Evolutionary conservation across 2,329 filamentous ascomycete species (phyloP).

Genomic region (Cladobotryum protrusum): DNA sequence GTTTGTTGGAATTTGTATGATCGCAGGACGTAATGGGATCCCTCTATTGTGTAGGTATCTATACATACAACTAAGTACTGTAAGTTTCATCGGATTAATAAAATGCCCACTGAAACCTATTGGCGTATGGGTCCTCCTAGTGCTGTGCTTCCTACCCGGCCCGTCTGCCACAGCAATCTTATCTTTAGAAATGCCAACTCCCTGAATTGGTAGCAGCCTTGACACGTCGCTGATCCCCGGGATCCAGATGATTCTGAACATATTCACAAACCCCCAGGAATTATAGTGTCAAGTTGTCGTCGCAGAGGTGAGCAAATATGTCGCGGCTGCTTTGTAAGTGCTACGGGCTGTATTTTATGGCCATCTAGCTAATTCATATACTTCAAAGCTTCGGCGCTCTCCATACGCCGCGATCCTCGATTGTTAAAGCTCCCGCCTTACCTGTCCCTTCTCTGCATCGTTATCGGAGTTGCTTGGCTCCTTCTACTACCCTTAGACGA

Average conservation of each 20-base stretch:
- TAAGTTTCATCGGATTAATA: too few species aligned
- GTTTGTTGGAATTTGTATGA: too few species aligned
- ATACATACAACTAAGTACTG: too few species aligned
- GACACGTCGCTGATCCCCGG: neutral
- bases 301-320: constrained; percentile 2
- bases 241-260: neutral
- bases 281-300: neutral
- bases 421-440: constrained; percentile 81
- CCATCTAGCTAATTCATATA: neutral
- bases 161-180: too few species aligned
- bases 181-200: too few species aligned
- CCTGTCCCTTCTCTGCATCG: constrained; percentile 75
- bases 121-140: too few species aligned
- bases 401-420: constrained; percentile 72
- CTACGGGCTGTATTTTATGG: neutral
- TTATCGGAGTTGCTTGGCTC: constrained; percentile 84
- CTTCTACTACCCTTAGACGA: constrained; percentile 82
- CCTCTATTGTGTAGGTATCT: too few species aligned
- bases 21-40: too few species aligned
- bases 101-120: too few species aligned
- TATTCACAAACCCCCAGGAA: neutral
- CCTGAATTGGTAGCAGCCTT: neutral
- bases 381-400: constrained; percentile 51
- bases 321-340: constrained; percentile 12
- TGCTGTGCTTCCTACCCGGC: too few species aligned